Base-by-base conservation (phyloP, 768 basidiomycete genomes). In the Gloeophyllum trabeum region DNA sequence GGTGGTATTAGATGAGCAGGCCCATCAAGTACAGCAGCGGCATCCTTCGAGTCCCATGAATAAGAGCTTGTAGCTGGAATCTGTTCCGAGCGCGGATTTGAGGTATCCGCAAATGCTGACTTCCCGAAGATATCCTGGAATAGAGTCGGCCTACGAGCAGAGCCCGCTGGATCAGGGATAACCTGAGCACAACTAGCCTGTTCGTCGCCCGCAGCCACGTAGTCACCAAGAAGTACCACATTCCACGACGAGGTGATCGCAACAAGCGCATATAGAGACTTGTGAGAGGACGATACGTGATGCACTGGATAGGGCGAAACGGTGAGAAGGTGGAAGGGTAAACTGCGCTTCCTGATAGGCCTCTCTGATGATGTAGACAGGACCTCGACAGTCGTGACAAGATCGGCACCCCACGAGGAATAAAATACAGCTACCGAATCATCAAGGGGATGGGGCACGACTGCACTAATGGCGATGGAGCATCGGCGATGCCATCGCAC, bases 121-220 rank as follows among this genome's bases (percentile, higher is more conserved):
- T 74, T 66, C 28, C 92, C 92, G 54, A 94, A 96, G 54, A 93
- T 86, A 54, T 93, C 90, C 57, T 89, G 83, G 62, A 93, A 89
- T 5, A 96, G 64, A 5, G 87, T 83, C 44, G 69, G 64, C 47
- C 53, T 65, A 19, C 58, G 55, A 5, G 12, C 37, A 49, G 66
- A 49, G 48, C 52, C 43, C 2, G 53, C 54, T 26, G 45, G 45
- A 18, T 52, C 54, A 38, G 56, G 53, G 39, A 69, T 61, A 30
- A 58, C 66, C 25, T 56, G 64, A 16, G 70, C 61, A 12, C 61
- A 58, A 3, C 63, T 51, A 16, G 67, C 69, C 30, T 71, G 69
- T 10, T 68, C 68, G 38, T 66, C 60, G 1, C 61, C 55, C 18
- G 60, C 52, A 19, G 56, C 53, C 18, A 70, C 59, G 14, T 68